Conservation (phyloP, 306 rosid species). For the Cyclanthera cordifolia region DNA sequence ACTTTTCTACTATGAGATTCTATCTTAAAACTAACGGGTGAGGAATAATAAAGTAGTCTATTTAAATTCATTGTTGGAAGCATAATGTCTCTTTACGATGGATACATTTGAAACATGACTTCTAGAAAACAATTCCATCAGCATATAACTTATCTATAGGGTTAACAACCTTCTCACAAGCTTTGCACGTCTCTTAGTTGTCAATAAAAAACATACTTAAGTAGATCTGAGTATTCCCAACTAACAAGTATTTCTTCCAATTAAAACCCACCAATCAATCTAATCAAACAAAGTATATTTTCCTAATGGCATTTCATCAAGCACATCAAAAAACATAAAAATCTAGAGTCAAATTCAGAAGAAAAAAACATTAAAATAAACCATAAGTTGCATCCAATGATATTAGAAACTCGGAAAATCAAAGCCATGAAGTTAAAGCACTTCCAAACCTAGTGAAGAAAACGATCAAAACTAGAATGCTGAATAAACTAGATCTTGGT, state of each 20-base stretch:
- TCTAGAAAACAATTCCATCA: conserved; percentile 78
- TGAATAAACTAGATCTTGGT: neutral
- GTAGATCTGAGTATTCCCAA: conserved; percentile 42
- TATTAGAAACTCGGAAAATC: neutral
- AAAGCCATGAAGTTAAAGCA: neutral
- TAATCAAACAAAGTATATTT: neutral
- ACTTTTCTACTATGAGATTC: no score
- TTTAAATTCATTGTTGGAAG: no score
- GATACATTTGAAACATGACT: conserved; percentile 88
- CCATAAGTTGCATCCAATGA: neutral
- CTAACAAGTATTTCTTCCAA: neutral
- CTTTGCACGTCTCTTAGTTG: conserved; percentile 88
- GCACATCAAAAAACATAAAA: neutral
- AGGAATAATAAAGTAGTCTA: no score
- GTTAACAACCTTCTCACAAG: conserved; percentile 83
- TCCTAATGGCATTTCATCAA: neutral
- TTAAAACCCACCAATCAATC: neutral
- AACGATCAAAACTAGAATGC: neutral
- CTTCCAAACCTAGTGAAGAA: neutral
- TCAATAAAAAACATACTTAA: conserved; percentile 68
- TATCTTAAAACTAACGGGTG: no score
- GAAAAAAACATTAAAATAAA: neutral
- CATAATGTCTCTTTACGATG: conserved; percentile 99
- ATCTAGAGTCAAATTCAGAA: conserved; percentile 2
- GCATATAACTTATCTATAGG: conserved; percentile 86